Evolutionary conservation across 169 alveolate genomes (phyloP), one percentile per base, ranked within the genome.

Genomic region (Neospora caninum): DNA sequence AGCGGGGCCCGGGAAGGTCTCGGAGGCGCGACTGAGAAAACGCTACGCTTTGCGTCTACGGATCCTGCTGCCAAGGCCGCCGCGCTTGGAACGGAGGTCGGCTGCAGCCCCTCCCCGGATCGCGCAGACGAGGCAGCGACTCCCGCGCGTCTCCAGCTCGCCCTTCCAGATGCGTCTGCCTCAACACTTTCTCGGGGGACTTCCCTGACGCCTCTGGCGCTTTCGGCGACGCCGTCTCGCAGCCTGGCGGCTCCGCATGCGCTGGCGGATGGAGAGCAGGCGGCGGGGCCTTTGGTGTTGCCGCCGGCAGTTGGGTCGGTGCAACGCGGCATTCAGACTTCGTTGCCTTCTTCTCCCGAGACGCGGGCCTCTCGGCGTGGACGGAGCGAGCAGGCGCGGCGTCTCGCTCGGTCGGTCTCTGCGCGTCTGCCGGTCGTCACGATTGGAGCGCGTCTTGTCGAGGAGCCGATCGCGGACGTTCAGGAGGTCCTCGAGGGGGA

Each of bases 261-360:
- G 34, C 20, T n/a, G 84, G 67, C 84, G 38, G 7, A 36, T 0
- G 25, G 38, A 9, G 73, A 27, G 34, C n/a, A 10, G n/a, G 31
- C 31, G 73, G 73, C 16, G 73, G 31, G 36, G 9, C 67, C 80
- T 7, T 49, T 49, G 58, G 58, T 49, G 58, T 49, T 49, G 36
- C 43, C 92, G 64, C 45, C 38, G 2, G 54, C 36, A 25, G 88
- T 89, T 7, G 43, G 73, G 45, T 58, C 87, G 38, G 88, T 89
- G 70, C 93, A 89, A 88, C 64, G 93, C n/a, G 93, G 93, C 45
- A 89, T 89, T 88, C 93, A 89, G 73, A 89, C 93, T n/a, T 89
- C 93, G 41, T 88, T 86, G 80, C 67, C 64, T 16, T 82, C 89
- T 20, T 82, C 89, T 1, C 89, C 89, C 10, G 86, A 78, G 86